These are phyloP conservation scores for Lagenidium giganteum DNA, from an alignment of 352 stramenopile genomes.

Conservation along the genomic window DNA sequence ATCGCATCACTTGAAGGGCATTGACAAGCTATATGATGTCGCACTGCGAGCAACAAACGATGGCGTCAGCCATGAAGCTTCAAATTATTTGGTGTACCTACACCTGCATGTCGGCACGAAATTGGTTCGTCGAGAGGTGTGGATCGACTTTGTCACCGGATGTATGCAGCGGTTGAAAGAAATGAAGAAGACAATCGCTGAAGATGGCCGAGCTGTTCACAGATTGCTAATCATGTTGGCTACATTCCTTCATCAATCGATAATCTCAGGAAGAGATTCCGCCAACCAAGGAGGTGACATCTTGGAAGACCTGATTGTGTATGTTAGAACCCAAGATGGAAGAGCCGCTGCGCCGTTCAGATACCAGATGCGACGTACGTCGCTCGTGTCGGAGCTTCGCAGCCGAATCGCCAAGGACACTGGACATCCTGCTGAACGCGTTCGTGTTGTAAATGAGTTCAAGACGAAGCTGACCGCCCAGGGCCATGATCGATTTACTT, in stretches of 20 bases:
- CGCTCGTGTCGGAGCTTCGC: constrained; percentile 53
- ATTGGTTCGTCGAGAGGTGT: constrained; percentile 62
- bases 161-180: constrained; percentile 42
- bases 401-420: constrained; percentile 64
- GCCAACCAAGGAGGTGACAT: no score
- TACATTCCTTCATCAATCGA: no score
- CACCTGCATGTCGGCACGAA: constrained; percentile 67
- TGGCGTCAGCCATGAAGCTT: constrained; percentile 41
- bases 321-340: constrained; percentile 66
- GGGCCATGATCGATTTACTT: constrained; percentile 59
- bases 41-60: constrained; percentile 32
- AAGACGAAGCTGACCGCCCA: constrained; percentile 69
- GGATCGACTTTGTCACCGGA: constrained; percentile 50
- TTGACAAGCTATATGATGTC: constrained; percentile 55
- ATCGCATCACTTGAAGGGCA: constrained; percentile 50
- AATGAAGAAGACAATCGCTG: constrained; percentile 9
- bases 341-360: constrained; percentile 49
- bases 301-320: constrained; percentile 50
- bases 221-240: no score
- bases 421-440: constrained; percentile 47
- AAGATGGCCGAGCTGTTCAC: no score
- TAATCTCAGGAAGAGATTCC: no score
- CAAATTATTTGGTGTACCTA: constrained; percentile 68
- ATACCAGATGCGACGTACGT: constrained; percentile 53
- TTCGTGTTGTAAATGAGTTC: constrained; percentile 65